Base-by-base conservation (phyloP, 192 early-diverging fungal species). In the Coemansia reversa region DNA sequence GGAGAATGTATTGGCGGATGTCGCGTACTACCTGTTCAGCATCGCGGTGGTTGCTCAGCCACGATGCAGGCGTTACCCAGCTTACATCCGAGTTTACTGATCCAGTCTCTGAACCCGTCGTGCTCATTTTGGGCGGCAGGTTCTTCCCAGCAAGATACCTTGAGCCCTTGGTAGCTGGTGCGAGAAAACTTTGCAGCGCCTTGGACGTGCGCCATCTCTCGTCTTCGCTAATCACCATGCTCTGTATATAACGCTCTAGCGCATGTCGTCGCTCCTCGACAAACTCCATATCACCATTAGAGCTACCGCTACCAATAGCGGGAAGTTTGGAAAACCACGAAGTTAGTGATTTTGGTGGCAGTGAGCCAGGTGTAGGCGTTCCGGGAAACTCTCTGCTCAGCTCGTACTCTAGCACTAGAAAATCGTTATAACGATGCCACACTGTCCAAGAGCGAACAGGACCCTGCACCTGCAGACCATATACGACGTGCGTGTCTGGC, bases 381-480 rank as follows among this genome's bases (percentile, higher is more conserved):
- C 84, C 84, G 0, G 91, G 91, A 61, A 91, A 91, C 55, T 89
- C 83, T 16, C 84, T 73, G 5, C 70, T 30, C 11, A 92, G 84
- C 48, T 86, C 86, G 20, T 66, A 68, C 50, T 91, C 70, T 0
- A 97, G 87, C 27, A 83, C 70, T 39, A 88, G 84, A 72, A 97
- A 97, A 62, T 94, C 93, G 49, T 84, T 88, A 70, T 91, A 91
- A 7, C 89, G 87, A 63, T 90, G 92, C 89, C 89, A 92, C n/a
- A 94, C 87, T 0, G 82, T 85, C 94, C 94, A 96, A 11, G 90
- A 87, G 12, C 90, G 84, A 24, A 92, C 88, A 0, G 91, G 87
- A 0, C 88, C 91, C 57, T 88, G 85, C 12, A 96, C 82, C 39
- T 88, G 79, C 32, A 96, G 69, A 33, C 85, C 84, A 65, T 91